Percentiles rank a stretch among this genome's conserved stretches.
These are phyloP conservation scores for Colletotrichum liaoningense DNA, from an alignment of 2,329 filamentous ascomycete genomes.

Conservation along the genomic window DNA sequence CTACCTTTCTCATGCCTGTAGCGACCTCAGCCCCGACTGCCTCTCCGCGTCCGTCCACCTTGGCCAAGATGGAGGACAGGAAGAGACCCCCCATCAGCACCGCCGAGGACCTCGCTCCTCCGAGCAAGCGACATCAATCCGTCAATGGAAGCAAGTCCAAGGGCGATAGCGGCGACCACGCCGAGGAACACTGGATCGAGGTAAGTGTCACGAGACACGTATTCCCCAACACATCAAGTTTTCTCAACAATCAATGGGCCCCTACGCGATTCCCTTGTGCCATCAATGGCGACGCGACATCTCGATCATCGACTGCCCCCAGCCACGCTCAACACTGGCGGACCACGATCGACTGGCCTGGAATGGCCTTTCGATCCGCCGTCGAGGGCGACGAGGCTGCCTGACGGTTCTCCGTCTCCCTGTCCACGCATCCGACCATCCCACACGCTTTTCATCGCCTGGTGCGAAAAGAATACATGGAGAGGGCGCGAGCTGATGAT, in stretches of 20 bases:
- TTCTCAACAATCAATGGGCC: slow-evolving; percentile 37
- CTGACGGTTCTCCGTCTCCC: slow-evolving; percentile 26
- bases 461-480: slow-evolving; percentile 28
- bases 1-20: slow-evolving; percentile 82
- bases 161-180: slow-evolving; percentile 66
- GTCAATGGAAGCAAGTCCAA: slow-evolving; percentile 79
- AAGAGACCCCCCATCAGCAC: slow-evolving; percentile 90
- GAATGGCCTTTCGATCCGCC: slow-evolving; percentile 34
- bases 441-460: slow-evolving; percentile 19
- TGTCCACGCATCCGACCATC: slow-evolving; percentile 30
- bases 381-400: slow-evolving; percentile 33
- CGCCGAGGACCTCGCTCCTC: slow-evolving; percentile 85
- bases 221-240: slow-evolving; percentile 36
- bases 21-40: slow-evolving; percentile 76
- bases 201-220: slow-evolving; percentile 65
- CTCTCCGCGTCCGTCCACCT: slow-evolving; percentile 80
- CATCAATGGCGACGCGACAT: slow-evolving; percentile 34
- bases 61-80: slow-evolving; percentile 99
- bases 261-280: slow-evolving; percentile 29
- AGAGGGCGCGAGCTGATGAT: slow-evolving; percentile 35
- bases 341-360: slow-evolving; percentile 33
- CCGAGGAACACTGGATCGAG: slow-evolving; percentile 72
- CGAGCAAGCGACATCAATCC: slow-evolving; percentile 86
- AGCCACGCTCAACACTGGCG: slow-evolving; percentile 33
- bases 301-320: slow-evolving; percentile 32